Evolutionary conservation across 2,329 filamentous ascomycete genomes (phyloP).

Genomic region (Trichophyton mentagrophytes): DNA sequence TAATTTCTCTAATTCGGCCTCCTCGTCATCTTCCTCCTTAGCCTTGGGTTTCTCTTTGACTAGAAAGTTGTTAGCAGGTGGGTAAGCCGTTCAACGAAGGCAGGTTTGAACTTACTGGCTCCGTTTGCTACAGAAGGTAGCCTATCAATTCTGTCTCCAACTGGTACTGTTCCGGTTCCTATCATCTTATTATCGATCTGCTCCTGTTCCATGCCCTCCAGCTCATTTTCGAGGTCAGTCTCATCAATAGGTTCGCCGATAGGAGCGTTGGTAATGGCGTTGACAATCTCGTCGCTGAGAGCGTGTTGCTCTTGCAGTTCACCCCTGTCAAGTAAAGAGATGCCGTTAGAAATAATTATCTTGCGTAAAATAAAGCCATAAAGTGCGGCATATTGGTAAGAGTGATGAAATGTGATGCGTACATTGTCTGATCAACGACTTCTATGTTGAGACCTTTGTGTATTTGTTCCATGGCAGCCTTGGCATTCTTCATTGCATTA

Average conservation of each 20-base stretch:
- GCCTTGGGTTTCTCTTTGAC: constrained; percentile 37
- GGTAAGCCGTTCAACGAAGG: background rate
- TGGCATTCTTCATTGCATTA: constrained; percentile 82
- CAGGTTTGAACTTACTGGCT: constrained; percentile 51
- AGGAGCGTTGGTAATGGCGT: constrained; percentile 62
- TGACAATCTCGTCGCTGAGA: constrained; percentile 83
- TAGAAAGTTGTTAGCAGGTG: constrained; percentile 14
- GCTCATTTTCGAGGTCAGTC: constrained; percentile 68
- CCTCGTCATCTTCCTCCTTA: constrained; percentile 80
- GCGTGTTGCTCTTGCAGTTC: constrained; percentile 81
- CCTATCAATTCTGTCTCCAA: constrained; percentile 57
- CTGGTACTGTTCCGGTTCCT: constrained; percentile 71
- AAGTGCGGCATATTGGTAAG: background rate
- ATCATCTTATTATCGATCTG: constrained; percentile 88
- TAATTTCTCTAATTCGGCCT: constrained; percentile 82
- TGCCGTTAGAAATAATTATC: background rate
- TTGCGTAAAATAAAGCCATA: background rate
- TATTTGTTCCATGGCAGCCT: constrained; percentile 83
- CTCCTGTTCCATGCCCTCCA: constrained; percentile 82
- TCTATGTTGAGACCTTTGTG: constrained; percentile 83
- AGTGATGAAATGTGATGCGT: constrained; percentile 29
- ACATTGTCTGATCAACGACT: constrained; percentile 93
- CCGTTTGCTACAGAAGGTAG: constrained; percentile 62
- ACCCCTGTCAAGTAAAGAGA: constrained; percentile 48
- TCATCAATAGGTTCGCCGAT: constrained; percentile 66